A percentile compares a stretch with the other conserved stretches of the same genome.
Conservation (phyloP, 2,329 filamentous ascomycete genomes). For the Neofusicoccum umdonicola region DNA sequence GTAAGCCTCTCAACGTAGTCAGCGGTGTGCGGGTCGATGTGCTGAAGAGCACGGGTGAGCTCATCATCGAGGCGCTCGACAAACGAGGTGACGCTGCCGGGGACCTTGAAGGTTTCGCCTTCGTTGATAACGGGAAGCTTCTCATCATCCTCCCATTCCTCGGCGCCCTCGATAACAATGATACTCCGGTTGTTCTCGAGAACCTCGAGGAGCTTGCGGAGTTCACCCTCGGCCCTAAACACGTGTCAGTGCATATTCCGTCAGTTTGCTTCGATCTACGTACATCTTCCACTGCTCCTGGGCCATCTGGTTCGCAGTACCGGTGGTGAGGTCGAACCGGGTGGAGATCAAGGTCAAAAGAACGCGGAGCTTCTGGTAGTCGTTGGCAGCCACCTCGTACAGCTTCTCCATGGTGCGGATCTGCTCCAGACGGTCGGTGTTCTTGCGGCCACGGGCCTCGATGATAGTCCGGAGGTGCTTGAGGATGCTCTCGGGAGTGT, state of each 20-base stretch:
- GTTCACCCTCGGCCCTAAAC: conserved; percentile 72
- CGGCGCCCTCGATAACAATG: conserved; percentile 84
- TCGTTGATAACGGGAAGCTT: conserved; percentile 74
- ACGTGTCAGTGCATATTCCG: neutral
- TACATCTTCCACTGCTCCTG: conserved; percentile 92
- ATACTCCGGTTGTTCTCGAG: conserved; percentile 78
- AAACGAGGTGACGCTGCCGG: conserved; percentile 91
- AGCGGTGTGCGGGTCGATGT: conserved; percentile 96
- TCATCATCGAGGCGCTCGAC: conserved; percentile 95
- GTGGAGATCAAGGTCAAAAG: conserved; percentile 89
- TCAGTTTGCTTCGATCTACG: conserved; percentile 22
- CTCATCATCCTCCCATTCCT: conserved; percentile 99
- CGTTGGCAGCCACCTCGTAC: conserved; percentile 79
- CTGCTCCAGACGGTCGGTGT: conserved; percentile 91
- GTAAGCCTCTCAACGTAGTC: conserved; percentile 96
- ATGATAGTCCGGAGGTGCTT: conserved; percentile 93
- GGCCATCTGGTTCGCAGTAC: conserved; percentile 78
- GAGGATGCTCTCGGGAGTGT: conserved; percentile 96
- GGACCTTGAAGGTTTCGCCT: conserved; percentile 83
- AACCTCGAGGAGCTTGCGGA: conserved; percentile 71
- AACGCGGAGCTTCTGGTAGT: conserved; percentile 92
- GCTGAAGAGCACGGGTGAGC: conserved; percentile 93
- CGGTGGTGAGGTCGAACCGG: conserved; percentile 86
- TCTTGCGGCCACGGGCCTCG: conserved; percentile 97
- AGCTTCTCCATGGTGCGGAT: conserved; percentile 98